phyloP scores from a whole-genome alignment of 352 stramenopile genomes.

The Globisporangium solare region DNA sequence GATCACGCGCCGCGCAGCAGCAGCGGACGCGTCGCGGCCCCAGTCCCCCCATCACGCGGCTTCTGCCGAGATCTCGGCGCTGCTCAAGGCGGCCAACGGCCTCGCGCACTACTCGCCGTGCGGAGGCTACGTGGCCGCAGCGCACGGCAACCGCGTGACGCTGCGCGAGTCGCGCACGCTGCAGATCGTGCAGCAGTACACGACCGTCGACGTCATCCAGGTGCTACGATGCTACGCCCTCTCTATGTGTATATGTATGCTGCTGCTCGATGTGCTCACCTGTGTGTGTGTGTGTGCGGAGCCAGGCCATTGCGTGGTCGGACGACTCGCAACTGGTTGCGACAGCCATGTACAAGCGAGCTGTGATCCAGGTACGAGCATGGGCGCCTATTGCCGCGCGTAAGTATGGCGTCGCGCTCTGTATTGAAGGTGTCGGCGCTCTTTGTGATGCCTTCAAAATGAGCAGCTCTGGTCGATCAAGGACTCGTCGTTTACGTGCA shows the following conservation, averaged over 20 bases:
- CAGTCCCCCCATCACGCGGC: background rate
- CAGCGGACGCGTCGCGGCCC: too few species aligned
- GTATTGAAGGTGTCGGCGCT: background rate
- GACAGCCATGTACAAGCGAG: slow-evolving; percentile 61
- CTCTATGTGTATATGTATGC: too few species aligned
- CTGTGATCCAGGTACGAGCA: slow-evolving; percentile 42
- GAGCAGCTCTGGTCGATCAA: slow-evolving; percentile 52
- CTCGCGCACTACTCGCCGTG: slow-evolving; percentile 72
- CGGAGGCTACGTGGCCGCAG: slow-evolving; percentile 46
- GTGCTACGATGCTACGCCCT: background rate
- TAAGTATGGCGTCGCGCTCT: background rate
- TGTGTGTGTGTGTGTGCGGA: too few species aligned
- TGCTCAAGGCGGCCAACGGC: slow-evolving; percentile 41
- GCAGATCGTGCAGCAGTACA: slow-evolving; percentile 68
- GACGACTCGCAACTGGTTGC: slow-evolving; percentile 62
- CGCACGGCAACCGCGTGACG: slow-evolving; percentile 42
- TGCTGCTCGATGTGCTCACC: too few species aligned
- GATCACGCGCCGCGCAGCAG: too few species aligned
- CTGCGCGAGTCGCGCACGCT: slow-evolving; percentile 47
- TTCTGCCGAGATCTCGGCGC: slow-evolving; percentile 38
- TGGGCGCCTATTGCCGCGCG: background rate
- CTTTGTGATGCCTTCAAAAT: too few species aligned
- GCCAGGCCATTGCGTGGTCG: slow-evolving; percentile 39
- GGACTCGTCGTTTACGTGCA: slow-evolving; percentile 62
- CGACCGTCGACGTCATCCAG: slow-evolving; percentile 47